phyloP scores from a whole-genome alignment of 2,329 filamentous ascomycete species.

The Plenodomus biglobosus region DNA sequence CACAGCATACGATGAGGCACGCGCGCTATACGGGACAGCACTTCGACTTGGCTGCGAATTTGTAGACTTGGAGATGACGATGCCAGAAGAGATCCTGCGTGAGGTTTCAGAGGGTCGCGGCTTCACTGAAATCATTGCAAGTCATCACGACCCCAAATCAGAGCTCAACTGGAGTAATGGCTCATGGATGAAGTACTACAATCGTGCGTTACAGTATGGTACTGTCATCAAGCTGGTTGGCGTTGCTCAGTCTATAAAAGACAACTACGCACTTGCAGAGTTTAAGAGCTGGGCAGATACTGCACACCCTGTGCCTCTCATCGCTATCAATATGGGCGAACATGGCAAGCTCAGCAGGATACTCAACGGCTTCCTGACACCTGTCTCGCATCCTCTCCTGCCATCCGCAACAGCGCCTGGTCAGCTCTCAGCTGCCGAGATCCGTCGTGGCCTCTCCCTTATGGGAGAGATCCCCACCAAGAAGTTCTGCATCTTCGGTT shows the following conservation, averaged over 20 bases:
- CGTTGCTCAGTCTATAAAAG: conserved; percentile 70
- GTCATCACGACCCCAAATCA: conserved; percentile 85
- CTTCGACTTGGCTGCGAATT: conserved; percentile 87
- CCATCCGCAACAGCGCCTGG: conserved; percentile 93
- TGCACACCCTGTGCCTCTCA: conserved; percentile 78
- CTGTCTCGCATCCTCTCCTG: conserved; percentile 85
- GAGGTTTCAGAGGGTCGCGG: conserved; percentile 69
- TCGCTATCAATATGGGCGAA: conserved; percentile 93
- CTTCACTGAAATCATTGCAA: conserved; percentile 83
- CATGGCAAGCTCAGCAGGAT: conserved; percentile 87
- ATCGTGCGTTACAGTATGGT: conserved; percentile 83
- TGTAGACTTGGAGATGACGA: conserved; percentile 87
- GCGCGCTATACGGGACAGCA: conserved; percentile 74
- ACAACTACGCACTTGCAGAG: conserved; percentile 80
- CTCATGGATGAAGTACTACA: conserved; percentile 90
- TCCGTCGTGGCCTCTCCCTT: conserved; percentile 74
- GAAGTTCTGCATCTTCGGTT: conserved; percentile 85
- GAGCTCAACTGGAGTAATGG: conserved; percentile 84
- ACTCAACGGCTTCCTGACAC: conserved; percentile 89
- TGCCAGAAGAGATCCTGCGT: conserved; percentile 74
- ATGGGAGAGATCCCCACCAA: conserved; percentile 76
- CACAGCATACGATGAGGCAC: conserved; percentile 67
- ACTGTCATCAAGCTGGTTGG: conserved; percentile 95
- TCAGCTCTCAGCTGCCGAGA: conserved; percentile 87
- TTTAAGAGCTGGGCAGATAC: conserved; percentile 78